Evolutionary conservation across 306 rosid species (phyloP), one percentile per base, ranked within the genome.

Genomic region (Begonia peltatifolia): DNA sequence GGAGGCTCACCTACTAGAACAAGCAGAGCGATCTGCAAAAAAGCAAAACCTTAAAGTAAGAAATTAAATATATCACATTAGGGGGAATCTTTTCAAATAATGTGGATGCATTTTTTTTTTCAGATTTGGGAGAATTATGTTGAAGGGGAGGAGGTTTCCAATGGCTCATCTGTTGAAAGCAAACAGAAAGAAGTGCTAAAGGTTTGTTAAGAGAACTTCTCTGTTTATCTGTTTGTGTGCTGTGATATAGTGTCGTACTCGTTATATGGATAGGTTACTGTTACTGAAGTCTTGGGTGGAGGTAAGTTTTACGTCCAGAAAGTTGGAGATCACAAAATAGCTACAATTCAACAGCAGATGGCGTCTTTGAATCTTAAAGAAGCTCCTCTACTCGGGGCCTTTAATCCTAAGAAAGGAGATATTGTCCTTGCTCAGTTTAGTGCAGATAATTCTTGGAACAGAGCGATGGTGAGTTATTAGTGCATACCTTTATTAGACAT

Each of bases 101-200:
- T 70, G 63, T 74, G 79, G 49, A 80, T 52, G 49, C 14, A 36
- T 17, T 25, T 48, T 63, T 36, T 41, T 71, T 36, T 68, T 17
- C 84, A 90, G 99, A 83, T 90, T 42, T 90, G 99, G 99, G 94
- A 90, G 76, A 90, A 83, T 59, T 90, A 67, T 61, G 93, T 83
- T 57, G 99, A 90, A 74, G 99, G 99, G 51, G 94, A 83, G 72
- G 96, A 83, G 70, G 96, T 75, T 30, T 53, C 96, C 48, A 81
- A 75, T 59, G 93, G 81, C 68, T 50, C 80, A 58, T 70, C 75
- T 59, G 74, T 70, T 14, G 94, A 86, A 59, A 75, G 68, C 68
- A 90, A 86, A 59, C 96, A 90, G 58, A 77, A 81, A 69, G 99
- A 90, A 86, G 94, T 90, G 67, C 94, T 83, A 6, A 86, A 90